Evolutionary conservation across 805 yeast species (phyloP), one percentile per base, ranked within the genome.

Genomic region (Candida morakotiae): DNA sequence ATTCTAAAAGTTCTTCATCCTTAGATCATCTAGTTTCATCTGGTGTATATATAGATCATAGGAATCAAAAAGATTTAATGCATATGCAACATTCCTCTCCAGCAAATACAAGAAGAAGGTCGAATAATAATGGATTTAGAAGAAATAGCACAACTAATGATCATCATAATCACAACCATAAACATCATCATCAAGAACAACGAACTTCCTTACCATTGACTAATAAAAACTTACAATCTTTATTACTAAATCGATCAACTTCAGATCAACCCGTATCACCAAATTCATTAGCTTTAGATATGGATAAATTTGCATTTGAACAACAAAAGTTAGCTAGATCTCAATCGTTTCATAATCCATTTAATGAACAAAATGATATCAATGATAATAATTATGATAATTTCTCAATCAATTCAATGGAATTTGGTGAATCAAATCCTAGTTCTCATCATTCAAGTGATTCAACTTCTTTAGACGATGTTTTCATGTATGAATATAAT

Each of bases 391-490:
- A 20, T 21, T 39, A 39, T 14, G 53, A 52, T 20, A 25, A 32
- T 19, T 40, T 29, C 17, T 48, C 56, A 8, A 28, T 52, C 24
- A 56, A 57, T 37, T 55, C 63, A 41, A 29, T 51, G 37, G 71
- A 64, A 41, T 69, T 68, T 47, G 73, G 74, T 10, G 69, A 57
- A 11, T 79, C 85, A n/a, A 79, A 79, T 48, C 87, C 87, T 4
- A 66, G 79, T 3, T 72, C 81, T 16, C 73, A 83, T 34, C 68
- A 83, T 41, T 64, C 77, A 27, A 71, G 81, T 25, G 78, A 75
- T 37, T 75, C 78, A 27, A 81, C 95, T 0, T 85, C 96, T 1
- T 62, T 91, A 41, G 89, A 83, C 54, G 98, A 91, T 60, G 98
- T 91, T 18, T 91, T 96, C 53, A 79, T 87, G 57, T 96, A 95